Base-by-base conservation (phyloP, 306 rosid species). In the Corylus avellana region DNA sequence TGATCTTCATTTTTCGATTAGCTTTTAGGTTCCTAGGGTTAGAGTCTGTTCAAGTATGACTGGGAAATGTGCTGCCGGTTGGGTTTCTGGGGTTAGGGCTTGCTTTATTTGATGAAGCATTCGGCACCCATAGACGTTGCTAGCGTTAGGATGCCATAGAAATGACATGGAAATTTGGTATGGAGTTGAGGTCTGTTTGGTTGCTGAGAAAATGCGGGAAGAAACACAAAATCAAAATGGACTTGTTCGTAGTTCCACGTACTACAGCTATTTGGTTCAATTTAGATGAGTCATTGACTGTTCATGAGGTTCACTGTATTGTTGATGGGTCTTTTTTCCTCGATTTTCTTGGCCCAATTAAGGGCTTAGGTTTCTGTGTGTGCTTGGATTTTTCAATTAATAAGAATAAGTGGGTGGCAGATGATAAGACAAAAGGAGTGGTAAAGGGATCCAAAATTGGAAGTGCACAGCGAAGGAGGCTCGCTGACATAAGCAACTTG, bases 401-500 rank as follows among this genome's bases (percentile, higher is more conserved):
- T 67, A 57, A 51, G 18, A 39, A 78, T 53, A 59, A 74, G 75
- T 83, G 78, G 58, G 48, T 78, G 59, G 78, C 88, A 92, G 95
- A 84, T 69, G 46, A 58, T 25, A 84, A 83, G 64, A 4, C 79
- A 11, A 81, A 73, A 74, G 86, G 81, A 61, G 88, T 57, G 75
- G 63, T 57, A 16, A 88, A 79, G 84, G 83, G 75, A 48, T 81
- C 73, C 55, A 77, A 82, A 51, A 73, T 77, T 9, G 94, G 85
- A 81, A 80, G 81, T 61, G 18, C 83, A 20, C 84, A 63, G 17
- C 88, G 89, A 81, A 91, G 84, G 83, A 76, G 57, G 75, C 98
- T 95, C 63, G 83, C 88, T 4, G 97, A 92, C 64, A 83, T 95
- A 53, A 95, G 92, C 85, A 95, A 95, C 87, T 16, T 76, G 80